Base-by-base conservation (phyloP, 257 asterid species). In the Solanum stenotomum region DNA sequence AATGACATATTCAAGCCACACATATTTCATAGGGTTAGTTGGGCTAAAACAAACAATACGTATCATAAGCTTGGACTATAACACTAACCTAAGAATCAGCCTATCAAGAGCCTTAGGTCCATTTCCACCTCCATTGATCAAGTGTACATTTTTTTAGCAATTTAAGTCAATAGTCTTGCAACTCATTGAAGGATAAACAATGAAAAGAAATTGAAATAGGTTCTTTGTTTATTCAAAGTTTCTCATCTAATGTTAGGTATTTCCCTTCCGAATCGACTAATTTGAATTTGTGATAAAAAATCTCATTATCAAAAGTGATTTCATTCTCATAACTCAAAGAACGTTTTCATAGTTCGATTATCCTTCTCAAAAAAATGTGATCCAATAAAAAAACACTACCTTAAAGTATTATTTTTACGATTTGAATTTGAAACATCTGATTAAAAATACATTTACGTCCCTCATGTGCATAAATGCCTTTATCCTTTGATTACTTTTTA, bases 371-470 rank as follows among this genome's bases (percentile, higher is more conserved):
- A 5, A 12, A 3, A 27, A 3, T 52, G 61, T 0, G 3, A 52
- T 13, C 0, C 3, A 46, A 13, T 16, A 0, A 6, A 0, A 52
- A 49, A 49, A 49, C 1, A 5, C 61, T 52, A 16, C 0, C 8
- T 52, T 15, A 1, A 52, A 52, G 3, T 52, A 52, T 52, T 52
- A 52, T 8, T 52, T 52, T 16, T 15, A 49, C 61, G 0, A 52
- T 67, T 67, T 6, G 1, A 67, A 2, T 25, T 1, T 4, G 4
- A 67, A 67, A 25, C 1, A 25, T 67, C 0, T 70, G 0, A 70
- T 70, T 7, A 70, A 29, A 0, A 68, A 68, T 67, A 5, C 15
- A 13, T 0, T 25, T 0, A 63, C 7, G 74, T 25, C 34, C 74
- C 3, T 70, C 12, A 1, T 70, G n/a, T 70, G 23, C 23, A 31